These are phyloP conservation scores for Collybia sordida DNA, from an alignment of 768 basidiomycete species.

Conservation along the genomic window DNA sequence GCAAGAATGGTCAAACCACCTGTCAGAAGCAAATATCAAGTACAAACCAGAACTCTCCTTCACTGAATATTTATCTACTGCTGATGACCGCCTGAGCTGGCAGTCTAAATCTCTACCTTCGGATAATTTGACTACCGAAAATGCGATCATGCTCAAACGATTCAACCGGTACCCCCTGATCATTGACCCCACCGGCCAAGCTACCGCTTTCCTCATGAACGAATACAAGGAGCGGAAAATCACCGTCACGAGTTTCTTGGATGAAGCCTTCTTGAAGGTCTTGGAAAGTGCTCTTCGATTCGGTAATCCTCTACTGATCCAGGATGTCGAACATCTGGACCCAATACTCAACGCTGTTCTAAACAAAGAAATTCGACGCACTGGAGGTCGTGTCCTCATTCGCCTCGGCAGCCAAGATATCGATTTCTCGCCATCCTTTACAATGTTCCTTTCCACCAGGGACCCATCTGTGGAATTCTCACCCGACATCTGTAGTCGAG, in stretches of 20 bases:
- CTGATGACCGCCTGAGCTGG: slow-evolving; percentile 94
- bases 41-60: slow-evolving; percentile 92
- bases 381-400: slow-evolving; percentile 96
- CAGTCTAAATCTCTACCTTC: slow-evolving; percentile 94
- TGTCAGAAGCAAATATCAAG: slow-evolving; percentile 85
- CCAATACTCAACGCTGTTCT: slow-evolving; percentile 97
- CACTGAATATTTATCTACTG: slow-evolving; percentile 94
- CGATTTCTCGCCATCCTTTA: slow-evolving; percentile 99
- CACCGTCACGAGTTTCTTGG: slow-evolving; percentile 96
- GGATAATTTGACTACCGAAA: slow-evolving; percentile 95
- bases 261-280: slow-evolving; percentile 98
- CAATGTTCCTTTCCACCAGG: slow-evolving; percentile 97
- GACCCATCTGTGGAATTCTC: slow-evolving; percentile 98
- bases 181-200: slow-evolving; percentile 97
- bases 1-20: slow-evolving; percentile 91
- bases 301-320: slow-evolving; percentile 95
- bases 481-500: slow-evolving; percentile 97
- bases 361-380: slow-evolving; percentile 94
- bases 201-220: slow-evolving; percentile 90
- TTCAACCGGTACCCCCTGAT: slow-evolving; percentile 98
- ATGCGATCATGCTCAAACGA: slow-evolving; percentile 99
- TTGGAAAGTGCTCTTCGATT: slow-evolving; percentile 98
- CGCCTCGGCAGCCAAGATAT: slow-evolving; percentile 97
- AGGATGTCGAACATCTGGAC: slow-evolving; percentile 97
- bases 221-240: slow-evolving; percentile 97